Evolutionary conservation across 208 protist genomes (phyloP).

Genomic region (Entamoeba moshkovskii): DNA sequence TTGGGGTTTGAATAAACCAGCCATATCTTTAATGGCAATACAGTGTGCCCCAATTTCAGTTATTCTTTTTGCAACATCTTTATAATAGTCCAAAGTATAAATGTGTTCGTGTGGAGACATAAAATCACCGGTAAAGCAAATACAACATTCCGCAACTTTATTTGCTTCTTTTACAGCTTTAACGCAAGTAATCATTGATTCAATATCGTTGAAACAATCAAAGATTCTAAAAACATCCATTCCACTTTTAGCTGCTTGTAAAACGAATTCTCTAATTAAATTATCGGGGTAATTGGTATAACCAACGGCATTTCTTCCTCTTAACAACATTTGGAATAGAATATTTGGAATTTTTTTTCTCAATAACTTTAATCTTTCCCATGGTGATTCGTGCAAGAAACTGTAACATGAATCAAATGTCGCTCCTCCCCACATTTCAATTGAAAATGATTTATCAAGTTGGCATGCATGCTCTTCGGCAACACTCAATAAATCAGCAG

Average conservation of each 20-base stretch:
- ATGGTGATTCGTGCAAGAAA: constrained; percentile 66
- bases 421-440: constrained; percentile 65
- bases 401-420: constrained; percentile 64
- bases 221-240: constrained; percentile 74
- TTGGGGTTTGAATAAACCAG: constrained; percentile 53
- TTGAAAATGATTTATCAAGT: constrained; percentile 29
- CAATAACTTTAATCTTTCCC: constrained; percentile 47
- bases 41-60: constrained; percentile 48
- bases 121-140: constrained; percentile 47
- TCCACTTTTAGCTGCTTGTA: constrained; percentile 48
- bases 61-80: constrained; percentile 17
- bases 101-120: constrained; percentile 34
- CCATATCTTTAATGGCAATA: constrained; percentile 65
- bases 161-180: constrained; percentile 40
- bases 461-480: constrained; percentile 33
- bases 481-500: constrained; percentile 54
- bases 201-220: constrained; percentile 66
- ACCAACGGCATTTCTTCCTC: constrained; percentile 66
- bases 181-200: constrained; percentile 52
- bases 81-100: constrained; percentile 48
- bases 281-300: constrained; percentile 72
- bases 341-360: constrained; percentile 60
- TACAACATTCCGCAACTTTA: constrained; percentile 42
- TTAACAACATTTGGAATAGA: constrained; percentile 65
- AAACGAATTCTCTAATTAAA: constrained; percentile 56